Base-by-base conservation (phyloP, 495 filamentous ascomycete genomes). In the Aspergillus steynii region DNA sequence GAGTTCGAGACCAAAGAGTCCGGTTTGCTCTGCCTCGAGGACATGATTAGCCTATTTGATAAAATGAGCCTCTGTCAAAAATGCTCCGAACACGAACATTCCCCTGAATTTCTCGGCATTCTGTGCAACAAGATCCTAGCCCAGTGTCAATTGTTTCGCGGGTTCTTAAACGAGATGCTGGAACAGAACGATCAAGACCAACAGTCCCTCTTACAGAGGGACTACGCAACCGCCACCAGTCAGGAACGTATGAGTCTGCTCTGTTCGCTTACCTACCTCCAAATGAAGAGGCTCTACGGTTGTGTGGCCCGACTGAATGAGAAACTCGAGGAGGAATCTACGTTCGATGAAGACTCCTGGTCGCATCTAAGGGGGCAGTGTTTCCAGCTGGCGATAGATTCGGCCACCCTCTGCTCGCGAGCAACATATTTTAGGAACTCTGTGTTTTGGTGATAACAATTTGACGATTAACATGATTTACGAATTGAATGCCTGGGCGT, bases 21-120 rank as follows among this genome's bases (percentile, higher is more conserved):
- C 29, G 45, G 52, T 1, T 15, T 55, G 15, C 29, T 46, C 12
- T 34, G 51, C 15, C 48, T 61, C 29, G 26, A 42, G 29, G 26
- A 29, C 8, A 5, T 42, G 12, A 32, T 57, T 15, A 37, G 53
- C 55, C 45, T 53, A 4, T 29, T 62, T 9, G 60, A 62, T 26
- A 27, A 29, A 5, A 46, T 62, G 6, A 62, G 60, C 50, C n/a
- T 28, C n/a, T 62, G 60, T 55, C 25, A 20, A 15, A 50, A 42
- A 5, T 58, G 60, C 37, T 31, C 45, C 2, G 12, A 42, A 28
- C 42, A 53, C 3, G 20, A 42, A 12, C 29, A 50, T 5, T 32
- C 48, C 5, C 26, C 26, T 7, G 31, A 15, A 15, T 32, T 28
- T 2, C 49, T 58, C 34, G 5, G 34, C 12, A 29, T 25, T 4